Conservation (phyloP, 305 asterid species). For the Vinca major region DNA sequence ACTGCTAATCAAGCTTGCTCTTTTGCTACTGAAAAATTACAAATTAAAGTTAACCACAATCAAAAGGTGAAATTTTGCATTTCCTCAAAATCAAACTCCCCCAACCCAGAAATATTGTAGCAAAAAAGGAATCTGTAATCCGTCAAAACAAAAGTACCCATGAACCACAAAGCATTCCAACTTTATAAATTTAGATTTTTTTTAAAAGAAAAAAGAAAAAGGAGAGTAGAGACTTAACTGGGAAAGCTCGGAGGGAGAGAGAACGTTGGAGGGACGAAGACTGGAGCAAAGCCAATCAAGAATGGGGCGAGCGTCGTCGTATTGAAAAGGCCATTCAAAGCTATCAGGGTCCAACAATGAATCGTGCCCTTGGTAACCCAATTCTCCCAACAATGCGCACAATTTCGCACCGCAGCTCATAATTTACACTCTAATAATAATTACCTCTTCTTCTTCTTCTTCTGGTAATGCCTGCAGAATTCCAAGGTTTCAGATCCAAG, state of each 20-base stretch:
- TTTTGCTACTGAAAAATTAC: not conserved
- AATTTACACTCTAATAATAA: not conserved
- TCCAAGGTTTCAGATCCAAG: constrained; percentile 4
- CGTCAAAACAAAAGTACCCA: not conserved
- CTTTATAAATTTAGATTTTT: not conserved
- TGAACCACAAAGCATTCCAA: not conserved
- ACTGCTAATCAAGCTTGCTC: not conserved
- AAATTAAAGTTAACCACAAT: not conserved
- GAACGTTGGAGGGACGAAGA: constrained; percentile 90
- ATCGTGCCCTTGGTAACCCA: constrained; percentile 63
- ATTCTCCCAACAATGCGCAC: constrained; percentile 63
- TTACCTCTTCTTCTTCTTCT: constrained; percentile 10
- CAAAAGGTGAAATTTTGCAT: not conserved
- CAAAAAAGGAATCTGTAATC: not conserved
- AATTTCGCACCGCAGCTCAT: constrained; percentile 60
- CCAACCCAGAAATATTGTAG: not conserved
- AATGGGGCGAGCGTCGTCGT: constrained; percentile 54
- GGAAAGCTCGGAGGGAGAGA: constrained; percentile 69
- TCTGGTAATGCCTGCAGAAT: constrained; percentile 13
- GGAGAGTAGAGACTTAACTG: constrained; percentile 38
- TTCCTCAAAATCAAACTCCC: not conserved
- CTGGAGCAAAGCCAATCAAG: constrained; percentile 93
- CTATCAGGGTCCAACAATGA: constrained; percentile 78
- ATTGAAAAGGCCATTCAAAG: constrained; percentile 92
- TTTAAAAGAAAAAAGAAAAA: not conserved